A percentile compares a stretch with the other conserved stretches of the same genome.
Evolutionary conservation across 2,329 filamentous ascomycete genomes (phyloP).

Genomic region (Orbilia javanica): DNA sequence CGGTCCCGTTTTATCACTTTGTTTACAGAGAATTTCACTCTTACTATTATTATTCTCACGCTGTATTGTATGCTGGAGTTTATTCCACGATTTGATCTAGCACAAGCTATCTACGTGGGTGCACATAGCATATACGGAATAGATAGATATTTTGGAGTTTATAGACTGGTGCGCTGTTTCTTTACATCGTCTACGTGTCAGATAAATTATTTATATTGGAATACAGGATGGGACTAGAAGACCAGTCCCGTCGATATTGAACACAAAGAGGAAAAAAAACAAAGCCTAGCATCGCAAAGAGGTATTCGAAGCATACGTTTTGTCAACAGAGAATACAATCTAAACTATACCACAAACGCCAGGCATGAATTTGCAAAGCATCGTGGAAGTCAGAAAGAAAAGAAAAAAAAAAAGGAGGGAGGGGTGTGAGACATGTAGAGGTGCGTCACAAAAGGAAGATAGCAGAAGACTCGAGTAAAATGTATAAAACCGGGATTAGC

Average conservation of each 20-base stretch:
- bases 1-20: not conserved
- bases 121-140: slow-evolving; percentile 3
- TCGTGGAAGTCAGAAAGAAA: not conserved
- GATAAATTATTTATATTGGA: not conserved
- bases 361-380: slow-evolving; percentile 6
- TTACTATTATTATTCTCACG: no score
- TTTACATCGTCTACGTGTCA: slow-evolving; percentile 5
- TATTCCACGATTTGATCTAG: slow-evolving; percentile 5
- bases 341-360: slow-evolving; percentile 23
- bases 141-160: slow-evolving; percentile 20
- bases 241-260: not conserved
- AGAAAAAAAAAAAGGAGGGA: not conserved
- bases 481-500: not conserved
- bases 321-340: slow-evolving; percentile 14
- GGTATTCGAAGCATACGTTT: slow-evolving; percentile 6
- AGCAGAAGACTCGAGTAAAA: not conserved
- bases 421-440: not conserved
- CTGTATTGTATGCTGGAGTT: slow-evolving; percentile 1
- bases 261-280: not conserved
- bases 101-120: not conserved
- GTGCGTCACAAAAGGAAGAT: not conserved
- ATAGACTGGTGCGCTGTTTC: slow-evolving; percentile 15
- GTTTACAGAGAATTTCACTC: not conserved
- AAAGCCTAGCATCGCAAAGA: not conserved
- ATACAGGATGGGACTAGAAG: not conserved